Conservation (phyloP, 768 basidiomycete genomes). For the Crucibulum laeve region DNA sequence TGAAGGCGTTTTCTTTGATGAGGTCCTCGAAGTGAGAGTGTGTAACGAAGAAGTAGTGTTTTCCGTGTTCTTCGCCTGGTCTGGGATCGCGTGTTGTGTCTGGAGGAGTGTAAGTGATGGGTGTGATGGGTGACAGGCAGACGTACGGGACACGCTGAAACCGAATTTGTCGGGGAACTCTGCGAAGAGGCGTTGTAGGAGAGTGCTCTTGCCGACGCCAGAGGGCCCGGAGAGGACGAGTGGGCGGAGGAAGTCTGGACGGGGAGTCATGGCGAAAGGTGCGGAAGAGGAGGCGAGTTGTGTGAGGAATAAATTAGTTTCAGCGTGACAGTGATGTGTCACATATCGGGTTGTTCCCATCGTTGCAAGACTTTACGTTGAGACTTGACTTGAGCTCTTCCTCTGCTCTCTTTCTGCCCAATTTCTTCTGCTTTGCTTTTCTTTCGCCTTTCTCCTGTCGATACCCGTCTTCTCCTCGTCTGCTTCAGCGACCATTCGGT, state of each 20-base stretch:
- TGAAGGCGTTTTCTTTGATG: slow-evolving; percentile 70
- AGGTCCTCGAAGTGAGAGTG: slow-evolving; percentile 68
- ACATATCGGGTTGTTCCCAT: too few species aligned
- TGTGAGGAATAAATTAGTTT: not conserved
- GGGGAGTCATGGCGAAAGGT: not conserved
- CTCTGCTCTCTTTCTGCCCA: not conserved
- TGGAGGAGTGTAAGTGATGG: slow-evolving; percentile 23
- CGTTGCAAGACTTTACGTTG: too few species aligned
- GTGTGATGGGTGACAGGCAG: slow-evolving; percentile 8
- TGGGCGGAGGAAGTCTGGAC: slow-evolving; percentile 49
- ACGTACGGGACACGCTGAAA: slow-evolving; percentile 89
- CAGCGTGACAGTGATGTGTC: not conserved
- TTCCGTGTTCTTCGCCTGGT: slow-evolving; percentile 76
- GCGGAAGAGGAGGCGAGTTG: not conserved
- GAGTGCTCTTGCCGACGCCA: slow-evolving; percentile 92
- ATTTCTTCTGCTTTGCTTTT: not conserved
- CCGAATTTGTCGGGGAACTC: slow-evolving; percentile 84
- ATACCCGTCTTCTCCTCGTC: too few species aligned
- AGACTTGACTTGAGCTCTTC: not conserved
- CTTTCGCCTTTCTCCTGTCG: not conserved
- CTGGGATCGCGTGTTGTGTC: slow-evolving; percentile 89
- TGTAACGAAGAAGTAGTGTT: slow-evolving; percentile 83
- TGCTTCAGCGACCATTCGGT: too few species aligned
- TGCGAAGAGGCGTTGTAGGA: slow-evolving; percentile 74
- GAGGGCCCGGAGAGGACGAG: slow-evolving; percentile 90